Conservation (phyloP, 2,329 filamentous ascomycete species). For the Hypoxylon sp. region DNA sequence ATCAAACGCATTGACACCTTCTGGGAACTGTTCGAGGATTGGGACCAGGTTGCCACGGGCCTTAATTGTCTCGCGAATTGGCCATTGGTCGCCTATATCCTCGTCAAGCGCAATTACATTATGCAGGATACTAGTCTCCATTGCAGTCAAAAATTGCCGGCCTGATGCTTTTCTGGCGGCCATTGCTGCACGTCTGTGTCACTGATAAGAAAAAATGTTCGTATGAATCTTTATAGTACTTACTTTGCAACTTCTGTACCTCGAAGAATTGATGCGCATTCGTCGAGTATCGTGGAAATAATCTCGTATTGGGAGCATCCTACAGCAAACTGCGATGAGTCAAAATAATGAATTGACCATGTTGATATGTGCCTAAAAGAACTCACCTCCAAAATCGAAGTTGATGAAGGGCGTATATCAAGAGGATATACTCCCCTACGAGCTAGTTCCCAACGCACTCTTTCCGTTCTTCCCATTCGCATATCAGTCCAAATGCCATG, state of each 20-base stretch:
- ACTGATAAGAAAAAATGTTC: background rate
- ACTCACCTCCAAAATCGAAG: conserved; percentile 19
- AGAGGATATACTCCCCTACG: conserved; percentile 5
- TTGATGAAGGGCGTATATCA: too few relatives aligned
- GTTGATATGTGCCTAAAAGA: too few relatives aligned
- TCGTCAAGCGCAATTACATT: conserved; percentile 14
- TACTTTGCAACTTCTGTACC: conserved; percentile 10
- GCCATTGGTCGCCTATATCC: conserved; percentile 7
- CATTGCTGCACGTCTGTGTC: conserved; percentile 1
- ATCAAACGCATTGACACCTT: conserved; percentile 11
- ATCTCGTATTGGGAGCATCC: background rate
- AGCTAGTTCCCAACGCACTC: background rate
- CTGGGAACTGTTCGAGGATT: conserved; percentile 8
- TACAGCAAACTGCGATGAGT: conserved; percentile 4
- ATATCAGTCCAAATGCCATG: conserved; percentile 1
- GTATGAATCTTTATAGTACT: background rate
- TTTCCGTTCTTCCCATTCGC: background rate
- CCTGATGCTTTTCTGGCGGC: background rate
- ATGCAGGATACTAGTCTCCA: background rate
- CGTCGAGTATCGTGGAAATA: conserved; percentile 3
- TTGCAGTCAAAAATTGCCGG: too few relatives aligned
- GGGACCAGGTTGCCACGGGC: conserved; percentile 1
- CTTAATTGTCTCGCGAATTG: conserved; percentile 16
- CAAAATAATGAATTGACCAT: background rate
- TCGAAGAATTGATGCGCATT: conserved; percentile 1